Conservation (phyloP, 345 rosid species). For the Heritiera littoralis region DNA sequence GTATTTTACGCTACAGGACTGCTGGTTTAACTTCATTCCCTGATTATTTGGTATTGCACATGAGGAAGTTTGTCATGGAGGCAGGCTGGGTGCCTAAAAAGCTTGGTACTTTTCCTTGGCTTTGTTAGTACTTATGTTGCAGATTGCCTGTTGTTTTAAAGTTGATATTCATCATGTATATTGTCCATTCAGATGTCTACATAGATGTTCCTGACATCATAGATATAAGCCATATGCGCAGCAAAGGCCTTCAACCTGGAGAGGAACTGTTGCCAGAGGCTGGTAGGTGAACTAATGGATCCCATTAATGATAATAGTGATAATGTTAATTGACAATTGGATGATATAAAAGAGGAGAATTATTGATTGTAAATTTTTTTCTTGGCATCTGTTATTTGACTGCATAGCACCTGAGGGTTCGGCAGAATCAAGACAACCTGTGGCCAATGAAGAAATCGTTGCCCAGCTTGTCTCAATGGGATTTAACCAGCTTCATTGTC, state of each 20-base stretch:
- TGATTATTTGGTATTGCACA: conserved; percentile 94
- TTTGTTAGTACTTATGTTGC: conserved; percentile 17
- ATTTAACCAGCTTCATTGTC: conserved; percentile 79
- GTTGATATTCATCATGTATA: conserved; percentile 6
- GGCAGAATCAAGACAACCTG: conserved; percentile 51
- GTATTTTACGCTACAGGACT: conserved; percentile 54
- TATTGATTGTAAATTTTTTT: neutral
- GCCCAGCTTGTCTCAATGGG: conserved; percentile 92
- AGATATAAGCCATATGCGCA: conserved; percentile 92
- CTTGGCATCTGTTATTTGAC: conserved; percentile 19
- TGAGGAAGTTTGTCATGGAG: conserved; percentile 94
- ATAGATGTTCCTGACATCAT: conserved; percentile 92
- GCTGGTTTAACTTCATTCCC: conserved; percentile 94
- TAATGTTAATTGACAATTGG: neutral
- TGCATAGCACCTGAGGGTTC: conserved; percentile 52
- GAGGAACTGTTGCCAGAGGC: conserved; percentile 88
- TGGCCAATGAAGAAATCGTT: conserved; percentile 84
- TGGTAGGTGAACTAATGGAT: conserved; percentile 37
- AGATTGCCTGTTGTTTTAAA: neutral
- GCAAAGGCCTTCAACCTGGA: conserved; percentile 92
- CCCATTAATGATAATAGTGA: neutral
- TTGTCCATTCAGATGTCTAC: conserved; percentile 69
- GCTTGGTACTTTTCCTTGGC: conserved; percentile 60
- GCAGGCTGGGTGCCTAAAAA: conserved; percentile 99
- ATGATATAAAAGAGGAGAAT: neutral